Base-by-base conservation (phyloP, 306 rosid species). In the Prunus dulcis region DNA sequence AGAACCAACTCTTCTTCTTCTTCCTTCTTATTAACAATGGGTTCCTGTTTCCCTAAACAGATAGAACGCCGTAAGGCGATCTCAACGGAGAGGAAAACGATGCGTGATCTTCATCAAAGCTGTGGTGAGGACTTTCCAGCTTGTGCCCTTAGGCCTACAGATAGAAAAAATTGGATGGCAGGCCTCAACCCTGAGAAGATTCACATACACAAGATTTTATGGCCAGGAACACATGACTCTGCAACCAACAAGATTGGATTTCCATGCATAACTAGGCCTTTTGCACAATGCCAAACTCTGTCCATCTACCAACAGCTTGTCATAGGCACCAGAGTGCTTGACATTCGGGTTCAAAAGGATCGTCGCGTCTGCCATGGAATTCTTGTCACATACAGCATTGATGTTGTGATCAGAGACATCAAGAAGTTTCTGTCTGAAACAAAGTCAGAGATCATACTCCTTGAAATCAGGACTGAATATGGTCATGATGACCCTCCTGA, bases 141-240 rank as follows among this genome's bases (percentile, higher is more conserved):
- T 0, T 76, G 77, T 47, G 91, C 88, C 1, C 88, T 90, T 76
- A 86, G 32, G 49, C 96, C 96, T 0, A 0, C 73, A 13, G 98
- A 94, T 38, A 82, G 96, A 14, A 92, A 90, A 70, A 94, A 80
- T 55, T 92, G 97, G 97, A 94, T 94, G 95, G 43, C 72, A 0
- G 83, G 30, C 9, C 89, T 94, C 14, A 68, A 80, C 70, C 85
- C 95, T 0, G 85, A 89, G 2, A 86, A 80, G 27, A 6, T 88
- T 7, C 85, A 32, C 13, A 45, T 94, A 4, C 73, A 86, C 47
- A 84, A 84, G 76, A 86, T 94, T 2, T 86, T 90, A 2, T 94
- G 98, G 98, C 97, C 97, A 0, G 97, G 97, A 32, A 94, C 96
- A 3, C 98, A 92, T 56, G 91, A 94, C 50, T 94, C 97, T 1